Percentiles rank a stretch among this genome's conserved stretches.
Evolutionary conservation across 148 eudicot genomes (phyloP).

Genomic region (Euryodendron excelsum): DNA sequence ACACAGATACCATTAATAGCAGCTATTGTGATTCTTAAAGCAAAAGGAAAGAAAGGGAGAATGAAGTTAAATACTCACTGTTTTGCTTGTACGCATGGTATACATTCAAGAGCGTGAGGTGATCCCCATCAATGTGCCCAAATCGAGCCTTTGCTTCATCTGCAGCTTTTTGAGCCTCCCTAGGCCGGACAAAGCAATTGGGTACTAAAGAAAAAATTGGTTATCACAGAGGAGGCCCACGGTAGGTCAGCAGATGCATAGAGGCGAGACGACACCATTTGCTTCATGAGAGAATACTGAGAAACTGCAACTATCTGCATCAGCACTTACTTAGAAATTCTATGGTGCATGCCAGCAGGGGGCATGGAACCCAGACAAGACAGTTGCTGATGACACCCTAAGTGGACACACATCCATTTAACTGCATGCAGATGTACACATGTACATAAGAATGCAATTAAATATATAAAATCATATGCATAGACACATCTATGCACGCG

Average conservation of each 20-base stretch:
- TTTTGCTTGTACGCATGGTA: slow-evolving; percentile 97
- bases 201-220: slow-evolving; percentile 97
- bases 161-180: slow-evolving; percentile 99
- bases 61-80: slow-evolving; percentile 46
- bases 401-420: slow-evolving; percentile 28
- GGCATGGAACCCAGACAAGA: slow-evolving; percentile 82
- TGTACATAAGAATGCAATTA: slow-evolving; percentile 25
- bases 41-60: background rate
- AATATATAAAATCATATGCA: slow-evolving; percentile 20
- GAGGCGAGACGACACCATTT: slow-evolving; percentile 94
- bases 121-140: slow-evolving; percentile 95
- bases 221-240: slow-evolving; percentile 99
- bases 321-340: slow-evolving; percentile 93
- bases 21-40: background rate
- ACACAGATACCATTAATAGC: background rate
- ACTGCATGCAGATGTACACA: slow-evolving; percentile 33
- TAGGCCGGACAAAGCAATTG: slow-evolving; percentile 99
- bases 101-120: slow-evolving; percentile 88
- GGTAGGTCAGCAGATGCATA: slow-evolving; percentile 99
- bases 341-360: slow-evolving; percentile 77
- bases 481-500: slow-evolving; percentile 19
- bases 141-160: slow-evolving; percentile 86
- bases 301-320: slow-evolving; percentile 95
- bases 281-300: slow-evolving; percentile 99
- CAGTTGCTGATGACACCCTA: slow-evolving; percentile 89